Percentiles rank a stretch among this genome's conserved stretches.
phyloP scores from a whole-genome alignment of 78 protist genomes.

The Dictyostelium firmibasis region DNA sequence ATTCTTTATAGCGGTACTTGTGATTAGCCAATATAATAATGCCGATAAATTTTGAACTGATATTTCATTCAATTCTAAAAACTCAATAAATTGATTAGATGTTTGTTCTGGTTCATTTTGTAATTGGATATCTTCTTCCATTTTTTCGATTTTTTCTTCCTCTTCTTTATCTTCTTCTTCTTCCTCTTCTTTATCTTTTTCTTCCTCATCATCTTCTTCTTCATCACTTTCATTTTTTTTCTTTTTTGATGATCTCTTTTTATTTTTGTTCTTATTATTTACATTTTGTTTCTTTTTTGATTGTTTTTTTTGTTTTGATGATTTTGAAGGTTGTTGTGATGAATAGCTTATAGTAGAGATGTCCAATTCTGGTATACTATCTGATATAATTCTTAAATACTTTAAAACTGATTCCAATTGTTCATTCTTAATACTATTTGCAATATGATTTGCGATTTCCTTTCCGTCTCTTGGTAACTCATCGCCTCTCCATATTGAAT shows the following conservation, averaged over 20 bases:
- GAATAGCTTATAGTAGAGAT: neutral
- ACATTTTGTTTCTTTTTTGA: constrained; percentile 12
- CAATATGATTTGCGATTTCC: neutral
- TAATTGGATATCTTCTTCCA: neutral
- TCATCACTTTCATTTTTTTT: constrained; percentile 9
- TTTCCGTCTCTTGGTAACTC: neutral
- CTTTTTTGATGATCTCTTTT: neutral
- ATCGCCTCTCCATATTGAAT: constrained; percentile 49
- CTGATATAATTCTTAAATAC: neutral
- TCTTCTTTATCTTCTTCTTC: neutral
- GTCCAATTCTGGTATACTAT: neutral
- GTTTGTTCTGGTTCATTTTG: neutral
- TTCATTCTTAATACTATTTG: neutral
- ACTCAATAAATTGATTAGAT: constrained; percentile 23
- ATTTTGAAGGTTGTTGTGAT: neutral
- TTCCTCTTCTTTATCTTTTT: neutral
- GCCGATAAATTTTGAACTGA: constrained; percentile 2
- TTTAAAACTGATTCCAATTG: neutral
- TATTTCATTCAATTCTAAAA: neutral
- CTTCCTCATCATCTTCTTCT: constrained; percentile 31
- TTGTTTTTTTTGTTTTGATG: neutral
- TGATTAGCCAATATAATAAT: constrained; percentile 38
- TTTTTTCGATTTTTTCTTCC: neutral
- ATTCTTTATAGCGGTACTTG: neutral
- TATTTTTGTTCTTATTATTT: neutral